Evolutionary conservation across 495 filamentous ascomycete species (phyloP), one percentile per base, ranked within the genome.

Genomic region (Stereocaulon alpinum): DNA sequence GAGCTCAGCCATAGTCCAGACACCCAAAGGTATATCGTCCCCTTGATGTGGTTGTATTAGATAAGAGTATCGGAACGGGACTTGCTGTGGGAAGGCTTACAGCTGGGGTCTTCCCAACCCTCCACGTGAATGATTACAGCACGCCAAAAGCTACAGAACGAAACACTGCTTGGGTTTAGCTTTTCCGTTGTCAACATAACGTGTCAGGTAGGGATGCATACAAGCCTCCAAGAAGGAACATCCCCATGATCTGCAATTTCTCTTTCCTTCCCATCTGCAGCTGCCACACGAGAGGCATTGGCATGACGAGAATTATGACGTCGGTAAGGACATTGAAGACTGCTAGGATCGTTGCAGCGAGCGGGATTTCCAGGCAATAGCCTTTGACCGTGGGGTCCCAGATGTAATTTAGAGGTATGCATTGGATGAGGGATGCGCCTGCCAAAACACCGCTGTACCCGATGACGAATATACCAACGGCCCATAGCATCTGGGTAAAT

Each of bases 401-500:
- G 22, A 47, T 40, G 18, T 40, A 29, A 2, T 32, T 15, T 12
- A 58, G 29, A 27, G 61, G 55, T 44, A 43, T 0, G 14, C 61
- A 63, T 43, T 58, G 55, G 18, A 63, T 50, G 40, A 58, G 42
- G 11, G 48, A 40, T 5, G 48, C 44, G n/a, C 60, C 44, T 27
- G 24, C 54, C 30, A 45, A 12, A 18, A 53, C 40, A 17, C 56
- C 45, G 59, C 51, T 61, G 37, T 74, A 72, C 2, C 65, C 69
- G 1, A 69, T 55, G 27, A 69, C 69, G 56, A 74, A 70, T 52
- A 70, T 70, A 4, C 71, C 47, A 30, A 68, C 58, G 45, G 64
- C 55, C 42, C 71, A 73, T 49, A 72, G 71, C 14, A 63, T 62
- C 43, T 66, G 67, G 24, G 63, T 63, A 53, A 74, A 74, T 22